These are phyloP conservation scores for Aspergillus sp. DNA, from an alignment of 2,329 filamentous ascomycete species.

Conservation along the genomic window DNA sequence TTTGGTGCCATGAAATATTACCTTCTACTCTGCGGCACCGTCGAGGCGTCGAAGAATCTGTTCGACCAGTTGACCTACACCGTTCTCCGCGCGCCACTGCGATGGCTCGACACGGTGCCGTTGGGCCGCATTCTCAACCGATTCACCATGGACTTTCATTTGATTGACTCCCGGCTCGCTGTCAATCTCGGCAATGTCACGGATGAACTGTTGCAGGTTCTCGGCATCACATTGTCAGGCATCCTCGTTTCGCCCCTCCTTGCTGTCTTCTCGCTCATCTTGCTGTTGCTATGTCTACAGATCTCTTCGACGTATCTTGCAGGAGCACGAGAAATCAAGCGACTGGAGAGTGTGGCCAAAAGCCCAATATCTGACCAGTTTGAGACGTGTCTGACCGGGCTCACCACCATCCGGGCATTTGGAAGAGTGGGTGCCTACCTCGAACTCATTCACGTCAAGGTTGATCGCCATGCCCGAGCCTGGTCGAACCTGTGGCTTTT, in stretches of 20 bases:
- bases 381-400: not conserved
- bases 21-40: slow-evolving; percentile 43
- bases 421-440: not conserved
- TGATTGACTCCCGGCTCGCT: slow-evolving; percentile 61
- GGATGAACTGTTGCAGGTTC: slow-evolving; percentile 46
- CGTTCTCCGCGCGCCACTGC: slow-evolving; percentile 63
- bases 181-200: not conserved
- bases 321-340: slow-evolving; percentile 47
- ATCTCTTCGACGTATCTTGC: slow-evolving; percentile 59
- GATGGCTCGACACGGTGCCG: slow-evolving; percentile 73
- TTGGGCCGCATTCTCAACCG: slow-evolving; percentile 37
- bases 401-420: slow-evolving; percentile 32
- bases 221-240: slow-evolving; percentile 57
- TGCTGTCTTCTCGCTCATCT: slow-evolving; percentile 48
- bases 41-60: slow-evolving; percentile 56
- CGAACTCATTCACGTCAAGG: too few species aligned
- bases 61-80: slow-evolving; percentile 63
- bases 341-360: not conserved
- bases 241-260: slow-evolving; percentile 63
- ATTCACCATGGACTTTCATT: slow-evolving; percentile 69
- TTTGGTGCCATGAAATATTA: slow-evolving; percentile 59
- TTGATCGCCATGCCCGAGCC: too few species aligned
- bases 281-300: slow-evolving; percentile 53
- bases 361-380: not conserved
- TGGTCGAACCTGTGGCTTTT: too few species aligned